A percentile compares a stretch with the other conserved stretches of the same genome.
Evolutionary conservation across 495 filamentous ascomycete genomes (phyloP).

Genomic region (Baudoinia panamericana): DNA sequence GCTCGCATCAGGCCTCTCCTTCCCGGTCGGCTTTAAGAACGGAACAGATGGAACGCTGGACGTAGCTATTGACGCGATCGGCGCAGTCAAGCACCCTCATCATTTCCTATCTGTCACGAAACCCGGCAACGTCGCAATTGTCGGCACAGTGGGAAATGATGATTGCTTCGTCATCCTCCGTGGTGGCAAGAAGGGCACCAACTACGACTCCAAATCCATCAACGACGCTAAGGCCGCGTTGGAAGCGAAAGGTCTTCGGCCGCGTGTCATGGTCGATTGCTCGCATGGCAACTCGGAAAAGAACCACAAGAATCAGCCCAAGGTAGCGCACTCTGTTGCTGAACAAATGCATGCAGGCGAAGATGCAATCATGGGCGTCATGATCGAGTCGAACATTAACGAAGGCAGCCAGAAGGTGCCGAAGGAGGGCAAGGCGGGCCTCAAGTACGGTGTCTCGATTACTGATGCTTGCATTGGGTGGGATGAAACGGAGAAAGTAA

Average conservation of each 20-base stretch:
- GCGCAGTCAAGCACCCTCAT: conserved; percentile 81
- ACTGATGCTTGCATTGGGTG: conserved; percentile 95
- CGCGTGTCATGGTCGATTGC: conserved; percentile 94
- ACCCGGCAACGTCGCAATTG: conserved; percentile 89
- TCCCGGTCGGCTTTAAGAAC: conserved; percentile 99
- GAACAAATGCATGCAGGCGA: conserved; percentile 79
- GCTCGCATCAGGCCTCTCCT: conserved; percentile 81
- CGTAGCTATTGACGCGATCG: conserved; percentile 93
- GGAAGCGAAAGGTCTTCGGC: conserved; percentile 47
- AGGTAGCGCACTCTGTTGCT: conserved; percentile 70
- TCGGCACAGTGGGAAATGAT: conserved; percentile 89
- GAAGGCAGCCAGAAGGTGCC: conserved; percentile 92
- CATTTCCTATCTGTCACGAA: conserved; percentile 99
- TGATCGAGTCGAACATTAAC: conserved; percentile 97
- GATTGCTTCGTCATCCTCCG: conserved; percentile 97
- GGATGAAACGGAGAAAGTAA: conserved; percentile 76
- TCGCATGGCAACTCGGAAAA: conserved; percentile 94
- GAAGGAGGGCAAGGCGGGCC: conserved; percentile 68
- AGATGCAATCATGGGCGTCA: conserved; percentile 84
- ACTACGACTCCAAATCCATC: conserved; percentile 83
- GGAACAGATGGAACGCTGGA: conserved; percentile 86
- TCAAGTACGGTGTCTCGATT: conserved; percentile 93
- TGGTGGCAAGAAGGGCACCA: conserved; percentile 84
- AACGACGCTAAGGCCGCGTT: conserved; percentile 58
- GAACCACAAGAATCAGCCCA: conserved; percentile 94